These are phyloP conservation scores for Aspergillus hancockii DNA, from an alignment of 495 filamentous ascomycete species.

Conservation along the genomic window DNA sequence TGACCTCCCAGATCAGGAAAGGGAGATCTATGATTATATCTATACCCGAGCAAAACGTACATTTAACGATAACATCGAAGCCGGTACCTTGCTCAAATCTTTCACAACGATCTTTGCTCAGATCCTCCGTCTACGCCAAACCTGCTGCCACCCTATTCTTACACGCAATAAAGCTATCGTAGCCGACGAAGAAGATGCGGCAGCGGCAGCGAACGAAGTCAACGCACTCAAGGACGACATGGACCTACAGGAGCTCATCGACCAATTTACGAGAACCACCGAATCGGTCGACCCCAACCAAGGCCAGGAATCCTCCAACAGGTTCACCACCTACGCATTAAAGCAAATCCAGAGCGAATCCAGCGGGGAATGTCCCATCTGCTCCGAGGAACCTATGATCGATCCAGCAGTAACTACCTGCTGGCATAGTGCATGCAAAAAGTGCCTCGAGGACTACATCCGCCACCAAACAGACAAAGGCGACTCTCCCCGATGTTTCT, in stretches of 20 bases:
- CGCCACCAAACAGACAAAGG: slow-evolving; percentile 78
- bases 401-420: slow-evolving; percentile 92
- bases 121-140: slow-evolving; percentile 89
- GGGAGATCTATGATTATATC: slow-evolving; percentile 89
- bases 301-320: slow-evolving; percentile 33
- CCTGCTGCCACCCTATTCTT: slow-evolving; percentile 89
- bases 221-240: slow-evolving; percentile 91
- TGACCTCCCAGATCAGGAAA: slow-evolving; percentile 78
- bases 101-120: slow-evolving; percentile 97
- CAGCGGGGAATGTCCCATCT: slow-evolving; percentile 89
- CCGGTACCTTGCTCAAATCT: slow-evolving; percentile 88
- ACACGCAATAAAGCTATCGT: slow-evolving; percentile 82
- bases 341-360: slow-evolving; percentile 88
- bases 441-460: slow-evolving; percentile 84
- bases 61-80: slow-evolving; percentile 82
- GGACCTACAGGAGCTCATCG: slow-evolving; percentile 84
- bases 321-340: slow-evolving; percentile 84
- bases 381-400: slow-evolving; percentile 90
- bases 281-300: slow-evolving; percentile 55
- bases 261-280: slow-evolving; percentile 72
- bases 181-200: slow-evolving; percentile 84
- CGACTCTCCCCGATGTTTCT: slow-evolving; percentile 78
- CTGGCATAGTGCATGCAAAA: slow-evolving; percentile 95
- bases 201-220: slow-evolving; percentile 72
- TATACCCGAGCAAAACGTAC: slow-evolving; percentile 78